Base-by-base conservation (phyloP, 139 green algal genomes). In the Desmodesmus armatus region DNA sequence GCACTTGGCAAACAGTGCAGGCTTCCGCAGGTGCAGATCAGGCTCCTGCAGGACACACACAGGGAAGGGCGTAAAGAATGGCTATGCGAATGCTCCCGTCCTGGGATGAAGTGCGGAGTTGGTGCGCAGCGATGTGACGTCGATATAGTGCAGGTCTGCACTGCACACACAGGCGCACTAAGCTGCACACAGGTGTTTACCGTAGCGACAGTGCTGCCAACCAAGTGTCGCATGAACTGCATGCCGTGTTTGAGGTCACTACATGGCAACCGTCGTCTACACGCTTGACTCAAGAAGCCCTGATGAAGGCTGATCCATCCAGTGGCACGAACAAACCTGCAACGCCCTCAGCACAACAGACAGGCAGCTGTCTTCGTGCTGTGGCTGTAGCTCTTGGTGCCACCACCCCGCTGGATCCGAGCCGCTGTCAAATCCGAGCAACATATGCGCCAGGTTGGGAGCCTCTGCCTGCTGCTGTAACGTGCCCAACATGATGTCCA, bases 371-470 rank as follows among this genome's bases (percentile, higher is more conserved):
- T 75, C 81, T 43, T 80, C 65, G 31, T 40, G 35, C 15, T 35
- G 49, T 37, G 58, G 19, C 5, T 41, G 9, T 55, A 78, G 23
- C 15, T 25, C 62, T 33, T 55, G 76, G 25, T 29, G 25, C 9
- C 29, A 66, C 67, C 71, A 78, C 39, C 94, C 89, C 31, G 93
- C 60, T 11, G 82, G 82, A 5, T 27, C 11, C 27, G 55, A 6
- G 6, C 39, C 65, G 19, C 49, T 82, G 49, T 97, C 91, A 74
- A 96, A 98, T 27, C 94, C 93, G 43, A 96, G 86, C 41, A 98
- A 90, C 72, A 97, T 84, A 72, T 98, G 95, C 0, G 89, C 77
- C 40, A 98, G 29, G 84, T 89, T 91, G 53, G 95, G 95, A 0
- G 51, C 43, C 2, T 75, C 86, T 1, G 63, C 85, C 2, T 75